These are phyloP conservation scores for Buxus sempervirens DNA, from an alignment of 164 flowering plant species.

Conservation along the genomic window DNA sequence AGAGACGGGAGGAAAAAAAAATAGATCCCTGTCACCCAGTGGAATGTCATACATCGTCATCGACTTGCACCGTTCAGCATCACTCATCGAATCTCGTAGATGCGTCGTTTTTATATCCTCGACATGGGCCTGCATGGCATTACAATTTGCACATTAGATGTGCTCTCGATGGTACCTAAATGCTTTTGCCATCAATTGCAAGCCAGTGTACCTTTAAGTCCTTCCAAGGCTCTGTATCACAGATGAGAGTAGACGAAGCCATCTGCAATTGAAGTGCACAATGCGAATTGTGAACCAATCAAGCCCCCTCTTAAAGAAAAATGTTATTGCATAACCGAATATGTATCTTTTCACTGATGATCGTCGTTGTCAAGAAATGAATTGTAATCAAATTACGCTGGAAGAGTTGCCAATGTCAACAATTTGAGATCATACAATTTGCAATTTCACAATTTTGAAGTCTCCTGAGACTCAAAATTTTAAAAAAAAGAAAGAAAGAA, in stretches of 20 bases:
- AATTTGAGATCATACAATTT: too few species aligned
- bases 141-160: background rate
- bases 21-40: background rate
- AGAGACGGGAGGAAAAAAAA: background rate
- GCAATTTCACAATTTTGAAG: too few species aligned
- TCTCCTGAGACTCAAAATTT: too few species aligned
- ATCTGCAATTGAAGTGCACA: conserved; percentile 22
- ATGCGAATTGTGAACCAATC: background rate
- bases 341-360: too few species aligned
- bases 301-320: background rate
- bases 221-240: conserved; percentile 80
- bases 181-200: too few species aligned
- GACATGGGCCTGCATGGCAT: conserved; percentile 55
- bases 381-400: too few species aligned
- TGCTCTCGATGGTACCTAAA: background rate
- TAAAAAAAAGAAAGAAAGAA: too few species aligned
- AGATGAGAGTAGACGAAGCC: conserved; percentile 65
- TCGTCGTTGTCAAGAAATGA: too few species aligned
- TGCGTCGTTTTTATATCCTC: conserved; percentile 78
- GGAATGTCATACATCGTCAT: conserved; percentile 72
- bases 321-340: too few species aligned
- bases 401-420: too few species aligned
- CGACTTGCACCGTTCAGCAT: conserved; percentile 60
- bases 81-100: conserved; percentile 79
- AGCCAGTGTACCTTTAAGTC: conserved; percentile 58